Base-by-base conservation (phyloP, 768 basidiomycete genomes). In the Roridomyces roridus region DNA sequence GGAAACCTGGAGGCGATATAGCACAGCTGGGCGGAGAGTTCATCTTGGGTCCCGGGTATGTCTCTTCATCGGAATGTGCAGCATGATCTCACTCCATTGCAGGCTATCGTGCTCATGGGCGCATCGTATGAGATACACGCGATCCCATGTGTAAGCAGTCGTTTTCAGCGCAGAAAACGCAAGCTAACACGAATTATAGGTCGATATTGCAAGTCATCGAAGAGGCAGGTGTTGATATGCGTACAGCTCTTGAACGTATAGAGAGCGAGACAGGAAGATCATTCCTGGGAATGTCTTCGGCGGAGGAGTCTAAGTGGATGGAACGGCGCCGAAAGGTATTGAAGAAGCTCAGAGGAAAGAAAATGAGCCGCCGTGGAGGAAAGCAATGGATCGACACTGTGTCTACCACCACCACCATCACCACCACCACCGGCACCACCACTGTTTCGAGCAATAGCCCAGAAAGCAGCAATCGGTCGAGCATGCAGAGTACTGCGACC, bases 21-120 rank as follows among this genome's bases (percentile, higher is more conserved):
- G 69, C 80, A 17, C 89, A 89, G 64, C 72, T 90, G 17, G 89
- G 89, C 24, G 89, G 89, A 34, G 89, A 91, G 70, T 90, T 91
- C 62, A 76, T 91, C 23, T 77, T 91, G 15, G 85, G 84, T 14
- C 85, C 85, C 9, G 85, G 84, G 83, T 85, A 59, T 59, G 79
- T 67, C 12, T 15, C 57, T 43, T 17, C 15, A 9, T 1, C 3
- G 9, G 5, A 31, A 29, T 41, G 29, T 18, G 18, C 3, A 6
- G 54, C 54, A 63, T 21, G 6, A 28, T 46, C 31, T 52, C 40
- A 47, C 43, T 24, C 21, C 18, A 56, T 51, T 45, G 37, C 56
- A 85, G 86, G 17, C 62, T 84, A 50, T 71, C 74, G 7, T 84
- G 80, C 57, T 67, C 76, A 8, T 89, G 78, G 65, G 82, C 82